phyloP scores from a whole-genome alignment of 148 eudicot species.

The Camellia granthamiana region DNA sequence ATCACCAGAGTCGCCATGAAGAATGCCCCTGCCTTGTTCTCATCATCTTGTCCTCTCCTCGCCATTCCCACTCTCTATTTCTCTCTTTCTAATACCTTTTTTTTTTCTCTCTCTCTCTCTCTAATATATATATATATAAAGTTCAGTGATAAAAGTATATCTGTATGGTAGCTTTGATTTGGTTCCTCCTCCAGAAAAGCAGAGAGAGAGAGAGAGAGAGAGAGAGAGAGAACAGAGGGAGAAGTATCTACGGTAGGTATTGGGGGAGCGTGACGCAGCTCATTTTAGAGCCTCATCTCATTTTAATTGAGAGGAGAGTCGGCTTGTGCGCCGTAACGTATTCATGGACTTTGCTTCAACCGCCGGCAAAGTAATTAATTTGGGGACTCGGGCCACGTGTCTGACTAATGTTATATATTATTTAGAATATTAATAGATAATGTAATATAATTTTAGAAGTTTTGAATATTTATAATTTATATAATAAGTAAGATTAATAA shows the following conservation, averaged over 20 bases:
- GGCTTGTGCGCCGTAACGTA: neutral
- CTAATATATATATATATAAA: too few species aligned
- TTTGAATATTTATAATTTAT: too few species aligned
- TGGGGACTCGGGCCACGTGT: too few species aligned
- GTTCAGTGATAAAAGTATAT: neutral
- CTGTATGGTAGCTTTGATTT: neutral
- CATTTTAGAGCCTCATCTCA: neutral
- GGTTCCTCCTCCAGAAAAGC: neutral
- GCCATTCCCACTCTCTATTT: slow-evolving; percentile 13
- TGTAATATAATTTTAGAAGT: too few species aligned
- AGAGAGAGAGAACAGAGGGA: neutral
- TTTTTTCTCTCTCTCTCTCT: neutral
- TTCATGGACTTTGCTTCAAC: neutral
- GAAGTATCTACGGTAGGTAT: neutral
- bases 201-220: neutral
- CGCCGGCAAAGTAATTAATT: too few species aligned
- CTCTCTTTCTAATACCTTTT: slow-evolving; percentile 4
- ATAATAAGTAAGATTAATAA: too few species aligned
- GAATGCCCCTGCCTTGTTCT: slow-evolving; percentile 40
- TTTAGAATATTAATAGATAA: too few species aligned
- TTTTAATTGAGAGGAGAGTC: neutral
- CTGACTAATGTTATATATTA: too few species aligned
- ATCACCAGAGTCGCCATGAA: slow-evolving; percentile 64
- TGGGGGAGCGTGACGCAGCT: neutral
- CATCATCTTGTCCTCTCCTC: slow-evolving; percentile 14